Conservation (phyloP, 768 basidiomycete genomes). For the Asterophora parasitica region DNA sequence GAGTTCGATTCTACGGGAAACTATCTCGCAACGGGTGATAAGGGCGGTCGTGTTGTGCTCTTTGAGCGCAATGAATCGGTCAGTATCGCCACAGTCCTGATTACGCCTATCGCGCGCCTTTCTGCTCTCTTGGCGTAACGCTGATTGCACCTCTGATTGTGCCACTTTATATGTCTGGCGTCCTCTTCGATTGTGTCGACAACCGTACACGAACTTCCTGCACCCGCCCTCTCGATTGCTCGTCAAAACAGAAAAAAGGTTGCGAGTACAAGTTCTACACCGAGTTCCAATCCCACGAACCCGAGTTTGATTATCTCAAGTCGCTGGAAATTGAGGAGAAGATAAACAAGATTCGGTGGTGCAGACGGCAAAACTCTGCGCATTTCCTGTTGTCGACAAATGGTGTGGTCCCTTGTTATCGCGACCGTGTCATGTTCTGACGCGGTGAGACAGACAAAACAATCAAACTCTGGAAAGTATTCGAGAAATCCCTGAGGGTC, state of each 20-base stretch:
- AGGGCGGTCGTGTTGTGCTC: conserved; percentile 96
- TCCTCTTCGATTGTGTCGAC: conserved; percentile 7
- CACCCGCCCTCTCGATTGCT: conserved; percentile 20
- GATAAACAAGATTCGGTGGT: conserved; percentile 99
- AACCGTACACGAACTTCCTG: conserved; percentile 13
- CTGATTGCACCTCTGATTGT: conserved; percentile 31
- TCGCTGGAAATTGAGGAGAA: conserved; percentile 99
- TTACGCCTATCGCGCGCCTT: conserved; percentile 12
- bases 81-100: conserved; percentile 18
- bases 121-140: conserved; percentile 14
- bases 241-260: conserved; percentile 82
- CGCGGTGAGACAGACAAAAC: conserved; percentile 77
- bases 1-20: conserved; percentile 99
- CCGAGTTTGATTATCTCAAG: conserved; percentile 99
- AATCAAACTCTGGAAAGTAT: conserved; percentile 99
- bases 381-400: conserved; percentile 98
- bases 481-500: conserved; percentile 93
- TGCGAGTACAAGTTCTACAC: conserved; percentile 99
- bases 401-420: conserved; percentile 46
- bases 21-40: conserved; percentile 99
- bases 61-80: conserved; percentile 99
- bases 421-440: conserved; percentile 2
- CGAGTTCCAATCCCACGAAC: conserved; percentile 99
- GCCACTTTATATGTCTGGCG: conserved; percentile 14
- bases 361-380: conserved; percentile 94